Evolutionary conservation across 2,329 filamentous ascomycete genomes (phyloP).

Genomic region (Cadophora sp.): DNA sequence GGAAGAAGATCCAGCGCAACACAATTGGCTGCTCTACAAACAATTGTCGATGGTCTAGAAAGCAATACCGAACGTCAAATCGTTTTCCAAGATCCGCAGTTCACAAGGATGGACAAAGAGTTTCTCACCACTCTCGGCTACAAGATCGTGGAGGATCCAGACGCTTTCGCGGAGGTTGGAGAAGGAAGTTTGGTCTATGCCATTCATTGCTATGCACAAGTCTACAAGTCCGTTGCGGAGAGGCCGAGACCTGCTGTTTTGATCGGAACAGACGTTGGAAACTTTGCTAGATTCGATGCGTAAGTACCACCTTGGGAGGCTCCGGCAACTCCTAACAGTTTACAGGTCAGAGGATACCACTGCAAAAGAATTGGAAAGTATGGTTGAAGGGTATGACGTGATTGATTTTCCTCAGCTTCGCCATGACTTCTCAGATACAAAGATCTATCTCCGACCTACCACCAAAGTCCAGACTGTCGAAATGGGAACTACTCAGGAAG

Average conservation of each 20-base stretch:
- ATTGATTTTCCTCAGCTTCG: conserved; percentile 42
- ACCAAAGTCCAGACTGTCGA: not conserved
- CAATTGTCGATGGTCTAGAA: conserved; percentile 36
- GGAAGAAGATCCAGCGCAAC: conserved; percentile 40
- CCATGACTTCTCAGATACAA: conserved; percentile 44
- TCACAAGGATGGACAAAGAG: conserved; percentile 41
- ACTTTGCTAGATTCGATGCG: conserved; percentile 39
- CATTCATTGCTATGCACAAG: conserved; percentile 44
- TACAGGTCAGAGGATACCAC: conserved; percentile 29
- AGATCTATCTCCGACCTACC: conserved; percentile 39
- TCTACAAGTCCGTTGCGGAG: conserved; percentile 40
- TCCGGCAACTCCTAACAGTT: conserved; percentile 9
- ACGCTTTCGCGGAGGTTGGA: conserved; percentile 38
- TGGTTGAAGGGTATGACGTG: conserved; percentile 38
- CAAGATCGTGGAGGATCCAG: conserved; percentile 40
- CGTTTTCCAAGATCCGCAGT: conserved; percentile 43
- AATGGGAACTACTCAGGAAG: not conserved
- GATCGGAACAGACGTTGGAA: conserved; percentile 42
- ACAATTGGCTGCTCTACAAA: conserved; percentile 42
- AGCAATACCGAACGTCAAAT: conserved; percentile 19
- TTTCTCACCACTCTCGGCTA: conserved; percentile 40
- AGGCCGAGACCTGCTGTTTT: conserved; percentile 37
- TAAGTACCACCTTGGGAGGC: conserved; percentile 22
- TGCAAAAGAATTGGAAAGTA: conserved; percentile 31
- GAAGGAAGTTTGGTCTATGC: conserved; percentile 43